Evolutionary conservation across 345 rosid species (phyloP), one percentile per base, ranked within the genome.

Genomic region (Clarkia xantiana): DNA sequence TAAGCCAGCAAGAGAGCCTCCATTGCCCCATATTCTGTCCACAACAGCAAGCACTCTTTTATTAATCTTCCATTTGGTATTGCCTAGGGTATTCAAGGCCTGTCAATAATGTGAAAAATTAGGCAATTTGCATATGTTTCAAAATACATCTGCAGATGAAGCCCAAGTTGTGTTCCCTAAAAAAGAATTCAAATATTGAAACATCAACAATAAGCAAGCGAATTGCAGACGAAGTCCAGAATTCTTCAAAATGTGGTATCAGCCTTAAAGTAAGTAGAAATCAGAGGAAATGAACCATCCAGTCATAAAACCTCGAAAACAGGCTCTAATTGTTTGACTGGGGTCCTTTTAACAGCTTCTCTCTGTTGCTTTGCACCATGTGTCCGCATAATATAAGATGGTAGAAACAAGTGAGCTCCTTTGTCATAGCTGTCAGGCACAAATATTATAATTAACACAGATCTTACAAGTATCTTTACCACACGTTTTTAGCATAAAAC

Each of bases 31-130:
- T 42, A 93, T 69, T 80, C 94, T 77, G 51, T 93, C 99, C 38
- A 87, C 64, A 59, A 87, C 81, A 56, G 81, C 68, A 65, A 93
- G 82, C 40, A 87, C 63, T 76, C 75, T 78, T 61, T 74, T 87
- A 62, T 82, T 93, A 51, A 93, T 67, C 60, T 90, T 82, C 99
- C 96, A 93, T 62, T 87, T 93, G 53, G 96, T 77, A 63, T 74
- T 78, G 67, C 99, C 99, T 29, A 93, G 81, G 3, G 95, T 93
- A 77, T 93, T 77, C 62, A 93, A 66, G 40, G 95, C 99, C 99
- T 93, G 81, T 29, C 36, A 4, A 29, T 3, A 29, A 29, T 29
- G 36, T 29, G 5, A 3, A 5, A 29, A 29, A 29, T 29, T 29
- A 29, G 36, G 36, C 1, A 29, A 1, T 29, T 29, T 29, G 36